Base-by-base conservation (phyloP, 2,329 filamentous ascomycete species). In the Exophiala alcalophila region DNA sequence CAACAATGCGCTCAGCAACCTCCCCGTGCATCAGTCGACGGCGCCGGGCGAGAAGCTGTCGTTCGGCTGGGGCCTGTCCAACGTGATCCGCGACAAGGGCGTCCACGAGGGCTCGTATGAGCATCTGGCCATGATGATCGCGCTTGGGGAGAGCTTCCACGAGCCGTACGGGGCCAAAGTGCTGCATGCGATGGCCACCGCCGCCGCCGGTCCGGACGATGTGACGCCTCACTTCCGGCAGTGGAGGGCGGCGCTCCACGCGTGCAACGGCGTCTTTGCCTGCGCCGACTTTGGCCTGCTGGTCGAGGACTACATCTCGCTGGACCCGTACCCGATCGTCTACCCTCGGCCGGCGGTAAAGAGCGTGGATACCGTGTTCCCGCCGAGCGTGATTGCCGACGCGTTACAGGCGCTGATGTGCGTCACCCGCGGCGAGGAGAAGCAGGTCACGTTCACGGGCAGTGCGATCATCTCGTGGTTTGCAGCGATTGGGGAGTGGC, bases 381-480 rank as follows among this genome's bases (percentile, higher is more conserved):
- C 42, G 15, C 44, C 50, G 4, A 39, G 40, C 28, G 19, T 31
- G 4, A 29, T 55, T 10, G 50, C 53, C 9, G 23, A 47, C 1
- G 50, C 44, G 4, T 24, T 53, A 6, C 33, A 37, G 19, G 50
- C 53, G 9, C 20, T 55, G 28, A 42, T 50, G 24, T 25, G 44
- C 21, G 41, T 55, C 25, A 52, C 48, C 4, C 33, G 35, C 5
- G 50, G 50, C 2, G 32, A 51, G n/a, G 37, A 38, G 14, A 42
- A 41, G 23, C 29, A 45, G 14, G 42, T 53, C 12, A 50, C 50
- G 10, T 41, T 53, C 25, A 47, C 42, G 3, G 53, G 53, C 14
- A 50, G 53, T 10, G 50, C 29, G 5, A 34, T 53, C 24, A 49
- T 53, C 23, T 46, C 47, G 15, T 55, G 53, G 53, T 40, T 55